A percentile compares a stretch with the other conserved stretches of the same genome.
phyloP scores from a whole-genome alignment of 305 asterid species.

The Fraxinus baroniana region DNA sequence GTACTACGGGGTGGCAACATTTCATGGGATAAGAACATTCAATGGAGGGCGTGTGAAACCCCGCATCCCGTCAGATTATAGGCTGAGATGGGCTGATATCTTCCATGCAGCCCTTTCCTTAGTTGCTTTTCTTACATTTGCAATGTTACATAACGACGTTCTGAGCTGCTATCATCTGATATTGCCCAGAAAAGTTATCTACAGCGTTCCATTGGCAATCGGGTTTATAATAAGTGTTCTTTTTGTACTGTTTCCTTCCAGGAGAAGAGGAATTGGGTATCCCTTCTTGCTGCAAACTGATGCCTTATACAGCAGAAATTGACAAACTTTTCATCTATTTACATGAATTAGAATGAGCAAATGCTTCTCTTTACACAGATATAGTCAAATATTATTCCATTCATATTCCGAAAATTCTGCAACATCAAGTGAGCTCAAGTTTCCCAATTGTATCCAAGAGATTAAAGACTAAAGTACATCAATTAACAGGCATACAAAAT shows the following conservation, averaged over 20 bases:
- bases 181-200: slow-evolving; percentile 41
- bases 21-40: slow-evolving; percentile 47
- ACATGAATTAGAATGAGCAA: background rate
- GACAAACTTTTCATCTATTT: background rate
- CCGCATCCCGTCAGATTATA: slow-evolving; percentile 32
- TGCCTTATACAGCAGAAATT: slow-evolving; percentile 28
- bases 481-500: background rate
- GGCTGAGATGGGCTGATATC: slow-evolving; percentile 51
- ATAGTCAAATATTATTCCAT: background rate
- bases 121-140: slow-evolving; percentile 52
- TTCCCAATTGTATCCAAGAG: background rate
- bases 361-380: background rate
- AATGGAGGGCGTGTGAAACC: slow-evolving; percentile 50
- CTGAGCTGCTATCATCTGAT: slow-evolving; percentile 45
- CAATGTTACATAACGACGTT: slow-evolving; percentile 48
- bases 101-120: slow-evolving; percentile 50
- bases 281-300: slow-evolving; percentile 63
- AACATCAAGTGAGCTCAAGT: background rate
- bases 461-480: background rate
- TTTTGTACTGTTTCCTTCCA: slow-evolving; percentile 58
- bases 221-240: slow-evolving; percentile 49
- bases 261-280: slow-evolving; percentile 62
- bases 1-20: slow-evolving; percentile 59
- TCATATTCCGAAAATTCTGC: background rate
- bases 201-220: slow-evolving; percentile 42